Percentiles rank a stretch among this genome's conserved stretches.
Conservation (phyloP, 257 asterid species). For the Solanum gracilifrons region DNA sequence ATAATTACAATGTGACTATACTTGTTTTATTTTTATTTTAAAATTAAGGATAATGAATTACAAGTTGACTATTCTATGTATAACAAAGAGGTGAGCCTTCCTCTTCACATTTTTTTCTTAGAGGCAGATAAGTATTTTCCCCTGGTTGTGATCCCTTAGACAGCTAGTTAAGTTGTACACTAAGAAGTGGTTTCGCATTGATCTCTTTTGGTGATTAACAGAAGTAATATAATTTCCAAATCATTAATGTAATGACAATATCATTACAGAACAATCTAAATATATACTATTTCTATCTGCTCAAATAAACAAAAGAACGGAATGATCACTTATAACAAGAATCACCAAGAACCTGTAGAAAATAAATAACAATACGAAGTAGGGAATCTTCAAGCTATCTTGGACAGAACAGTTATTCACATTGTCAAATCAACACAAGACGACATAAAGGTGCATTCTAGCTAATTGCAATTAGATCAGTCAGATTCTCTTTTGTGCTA, state of each 20-base stretch:
- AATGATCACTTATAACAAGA: neutral
- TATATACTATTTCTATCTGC: neutral
- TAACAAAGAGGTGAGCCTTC: neutral
- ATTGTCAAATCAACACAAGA: neutral
- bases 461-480: neutral
- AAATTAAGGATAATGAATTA: neutral
- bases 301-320: neutral
- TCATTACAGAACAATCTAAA: neutral
- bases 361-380: neutral
- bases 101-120: neutral
- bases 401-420: neutral
- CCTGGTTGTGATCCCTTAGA: neutral
- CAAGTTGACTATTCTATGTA: neutral
- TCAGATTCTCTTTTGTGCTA: neutral
- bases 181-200: neutral
- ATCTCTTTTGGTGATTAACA: neutral
- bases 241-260: neutral
- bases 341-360: neutral
- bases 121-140: neutral
- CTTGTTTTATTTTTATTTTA: neutral
- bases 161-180: neutral
- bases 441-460: neutral
- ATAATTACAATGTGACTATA: neutral
- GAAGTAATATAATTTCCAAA: neutral
- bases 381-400: neutral